Evolutionary conservation across 2,329 filamentous ascomycete genomes (phyloP).

Genomic region (Stagonosporopsis tanaceti): DNA sequence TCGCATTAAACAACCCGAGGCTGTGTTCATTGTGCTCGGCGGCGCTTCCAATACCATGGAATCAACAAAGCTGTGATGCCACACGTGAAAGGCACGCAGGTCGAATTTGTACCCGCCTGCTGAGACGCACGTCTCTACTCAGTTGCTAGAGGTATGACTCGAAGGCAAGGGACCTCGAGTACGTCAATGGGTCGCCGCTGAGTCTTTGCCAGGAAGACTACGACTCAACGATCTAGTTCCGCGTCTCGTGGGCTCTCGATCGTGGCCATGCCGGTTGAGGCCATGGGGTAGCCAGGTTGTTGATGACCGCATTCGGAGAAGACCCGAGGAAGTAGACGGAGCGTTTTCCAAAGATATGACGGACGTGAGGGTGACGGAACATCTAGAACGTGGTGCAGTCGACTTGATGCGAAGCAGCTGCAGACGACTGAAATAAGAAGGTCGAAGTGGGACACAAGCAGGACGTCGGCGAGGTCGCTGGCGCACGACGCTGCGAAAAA

Average conservation of each 20-base stretch:
- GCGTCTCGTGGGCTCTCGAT: background rate
- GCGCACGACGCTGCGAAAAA: constrained; percentile 15
- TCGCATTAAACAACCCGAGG: constrained; percentile 21
- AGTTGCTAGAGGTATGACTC: background rate
- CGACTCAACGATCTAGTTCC: background rate
- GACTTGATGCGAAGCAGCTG: constrained; percentile 21
- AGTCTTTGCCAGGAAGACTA: background rate
- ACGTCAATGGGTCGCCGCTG: background rate
- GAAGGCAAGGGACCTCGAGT: background rate
- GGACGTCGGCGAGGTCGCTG: constrained; percentile 27
- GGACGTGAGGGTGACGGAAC: constrained; percentile 8
- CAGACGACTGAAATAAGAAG: constrained; percentile 23
- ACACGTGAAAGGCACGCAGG: constrained; percentile 24
- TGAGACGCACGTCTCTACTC: constrained; percentile 7
- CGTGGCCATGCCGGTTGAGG: background rate
- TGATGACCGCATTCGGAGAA: background rate
- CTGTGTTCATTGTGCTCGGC: constrained; percentile 18
- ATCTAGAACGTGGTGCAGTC: constrained; percentile 17
- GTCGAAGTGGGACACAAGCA: constrained; percentile 21
- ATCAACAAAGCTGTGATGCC: constrained; percentile 20
- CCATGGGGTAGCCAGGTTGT: background rate
- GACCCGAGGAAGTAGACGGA: background rate
- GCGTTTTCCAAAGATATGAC: background rate
- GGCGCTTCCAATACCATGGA: constrained; percentile 26
- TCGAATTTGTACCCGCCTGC: constrained; percentile 17